A percentile compares a stretch with the other conserved stretches of the same genome.
phyloP scores from a whole-genome alignment of 2,329 filamentous ascomycete species.

The Raffaelea arxii region DNA sequence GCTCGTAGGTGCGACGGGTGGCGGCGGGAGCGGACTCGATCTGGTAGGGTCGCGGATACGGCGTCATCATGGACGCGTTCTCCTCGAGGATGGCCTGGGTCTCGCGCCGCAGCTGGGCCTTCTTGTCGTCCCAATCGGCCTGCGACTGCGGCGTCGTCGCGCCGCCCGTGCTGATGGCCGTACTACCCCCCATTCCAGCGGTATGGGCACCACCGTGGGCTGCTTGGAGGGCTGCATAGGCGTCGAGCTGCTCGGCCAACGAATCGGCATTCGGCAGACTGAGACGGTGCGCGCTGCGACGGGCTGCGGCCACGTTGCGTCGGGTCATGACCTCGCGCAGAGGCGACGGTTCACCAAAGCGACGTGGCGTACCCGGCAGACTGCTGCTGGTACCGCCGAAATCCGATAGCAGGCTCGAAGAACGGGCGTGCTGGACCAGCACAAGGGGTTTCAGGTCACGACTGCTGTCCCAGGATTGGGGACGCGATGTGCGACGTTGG shows the following conservation, averaged over 20 bases:
- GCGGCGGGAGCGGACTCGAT: too few relatives aligned
- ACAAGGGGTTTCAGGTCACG: constrained; percentile 74
- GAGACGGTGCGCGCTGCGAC: constrained; percentile 8
- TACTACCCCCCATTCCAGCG: neutral
- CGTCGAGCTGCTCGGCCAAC: constrained; percentile 6
- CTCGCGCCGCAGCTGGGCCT: neutral
- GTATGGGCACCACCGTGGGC: neutral
- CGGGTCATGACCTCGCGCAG: constrained; percentile 13
- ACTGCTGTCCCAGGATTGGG: constrained; percentile 52
- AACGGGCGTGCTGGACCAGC: constrained; percentile 57
- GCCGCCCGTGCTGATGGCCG: neutral
- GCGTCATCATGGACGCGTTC: neutral
- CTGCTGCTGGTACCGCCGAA: constrained; percentile 18
- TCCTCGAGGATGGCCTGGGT: neutral
- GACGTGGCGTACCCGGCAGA: constrained; percentile 37
- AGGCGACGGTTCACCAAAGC: constrained; percentile 16
- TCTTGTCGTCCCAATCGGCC: neutral
- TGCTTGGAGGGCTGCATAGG: constrained; percentile 2
- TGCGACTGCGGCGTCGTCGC: neutral
- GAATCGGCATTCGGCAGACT: constrained; percentile 12
- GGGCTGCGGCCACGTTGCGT: constrained; percentile 6
- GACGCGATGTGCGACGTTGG: constrained; percentile 29
- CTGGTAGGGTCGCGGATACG: neutral
- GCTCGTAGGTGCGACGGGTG: too few relatives aligned
- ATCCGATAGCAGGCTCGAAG: constrained; percentile 16